phyloP scores from a whole-genome alignment of 1,139 yeast genomes.

The Pichia sp. region DNA sequence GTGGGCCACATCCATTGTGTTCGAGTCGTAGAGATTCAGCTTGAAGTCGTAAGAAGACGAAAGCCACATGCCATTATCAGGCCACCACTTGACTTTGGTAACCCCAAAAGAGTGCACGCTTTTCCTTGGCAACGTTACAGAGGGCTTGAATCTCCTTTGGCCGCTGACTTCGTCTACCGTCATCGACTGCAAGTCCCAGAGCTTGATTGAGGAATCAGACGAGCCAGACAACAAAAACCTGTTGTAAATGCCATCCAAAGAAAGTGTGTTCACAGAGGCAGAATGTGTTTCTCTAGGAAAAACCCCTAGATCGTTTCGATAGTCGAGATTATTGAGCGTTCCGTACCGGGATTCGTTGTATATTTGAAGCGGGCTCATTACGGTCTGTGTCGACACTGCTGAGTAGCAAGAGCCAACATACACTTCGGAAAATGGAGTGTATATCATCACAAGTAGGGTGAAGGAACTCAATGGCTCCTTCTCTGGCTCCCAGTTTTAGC shows the following conservation, averaged over 20 bases:
- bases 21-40: slow-evolving; percentile 81
- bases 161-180: slow-evolving; percentile 12
- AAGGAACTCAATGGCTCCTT: no score
- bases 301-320: slow-evolving; percentile 7
- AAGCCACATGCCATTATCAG: slow-evolving; percentile 84
- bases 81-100: slow-evolving; percentile 83
- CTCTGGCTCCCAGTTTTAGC: background rate
- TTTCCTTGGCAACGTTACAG: slow-evolving; percentile 49
- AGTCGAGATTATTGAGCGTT: slow-evolving; percentile 21
- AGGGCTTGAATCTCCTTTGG: slow-evolving; percentile 25
- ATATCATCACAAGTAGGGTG: background rate
- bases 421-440: background rate
- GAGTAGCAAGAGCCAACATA: slow-evolving; percentile 1
- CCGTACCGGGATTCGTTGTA: slow-evolving; percentile 28
- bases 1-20: slow-evolving; percentile 58
- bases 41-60: slow-evolving; percentile 77
- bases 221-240: slow-evolving; percentile 65
- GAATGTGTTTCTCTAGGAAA: slow-evolving; percentile 22
- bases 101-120: slow-evolving; percentile 68
- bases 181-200: slow-evolving; percentile 46
- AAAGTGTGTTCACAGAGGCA: slow-evolving; percentile 57
- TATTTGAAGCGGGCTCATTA: slow-evolving; percentile 15
- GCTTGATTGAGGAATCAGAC: slow-evolving; percentile 66
- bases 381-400: slow-evolving; percentile 3
- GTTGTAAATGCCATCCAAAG: slow-evolving; percentile 51